phyloP scores from a whole-genome alignment of 2,329 filamentous ascomycete genomes.

The Xylariaceae sp. region DNA sequence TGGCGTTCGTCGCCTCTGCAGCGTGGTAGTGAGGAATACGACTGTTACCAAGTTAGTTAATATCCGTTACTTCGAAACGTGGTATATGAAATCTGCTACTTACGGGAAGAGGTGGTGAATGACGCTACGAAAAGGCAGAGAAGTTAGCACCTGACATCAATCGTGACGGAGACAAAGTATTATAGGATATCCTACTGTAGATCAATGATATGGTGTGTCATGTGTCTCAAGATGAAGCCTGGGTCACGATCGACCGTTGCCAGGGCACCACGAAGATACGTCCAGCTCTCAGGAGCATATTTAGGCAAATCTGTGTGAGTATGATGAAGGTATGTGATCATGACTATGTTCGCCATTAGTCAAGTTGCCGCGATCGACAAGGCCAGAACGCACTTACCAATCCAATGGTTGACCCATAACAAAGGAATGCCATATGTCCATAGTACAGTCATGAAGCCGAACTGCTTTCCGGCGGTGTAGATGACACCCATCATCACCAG shows the following conservation, averaged over 20 bases:
- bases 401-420: slow-evolving; percentile 67
- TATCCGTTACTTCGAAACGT: background rate
- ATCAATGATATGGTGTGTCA: slow-evolving; percentile 63
- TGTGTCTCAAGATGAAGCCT: slow-evolving; percentile 57
- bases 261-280: slow-evolving; percentile 56
- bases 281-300: slow-evolving; percentile 54
- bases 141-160: background rate
- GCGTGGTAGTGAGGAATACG: slow-evolving; percentile 59
- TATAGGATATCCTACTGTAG: slow-evolving; percentile 37
- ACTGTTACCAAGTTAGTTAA: slow-evolving; percentile 18
- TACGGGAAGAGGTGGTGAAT: slow-evolving; percentile 60
- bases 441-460: slow-evolving; percentile 52
- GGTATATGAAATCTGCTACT: slow-evolving; percentile 13
- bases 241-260: slow-evolving; percentile 61
- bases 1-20: slow-evolving; percentile 54
- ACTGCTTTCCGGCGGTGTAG: slow-evolving; percentile 46
- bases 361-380: background rate
- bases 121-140: slow-evolving; percentile 33
- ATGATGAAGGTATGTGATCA: slow-evolving; percentile 72
- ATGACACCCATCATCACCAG: slow-evolving; percentile 48
- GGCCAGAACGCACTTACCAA: slow-evolving; percentile 32
- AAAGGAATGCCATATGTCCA: slow-evolving; percentile 61
- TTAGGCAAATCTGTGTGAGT: slow-evolving; percentile 45
- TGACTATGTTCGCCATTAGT: slow-evolving; percentile 41
- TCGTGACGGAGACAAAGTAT: background rate